phyloP scores from a whole-genome alignment of 2,329 filamentous ascomycete species.

The Hypoxylon sp. region DNA sequence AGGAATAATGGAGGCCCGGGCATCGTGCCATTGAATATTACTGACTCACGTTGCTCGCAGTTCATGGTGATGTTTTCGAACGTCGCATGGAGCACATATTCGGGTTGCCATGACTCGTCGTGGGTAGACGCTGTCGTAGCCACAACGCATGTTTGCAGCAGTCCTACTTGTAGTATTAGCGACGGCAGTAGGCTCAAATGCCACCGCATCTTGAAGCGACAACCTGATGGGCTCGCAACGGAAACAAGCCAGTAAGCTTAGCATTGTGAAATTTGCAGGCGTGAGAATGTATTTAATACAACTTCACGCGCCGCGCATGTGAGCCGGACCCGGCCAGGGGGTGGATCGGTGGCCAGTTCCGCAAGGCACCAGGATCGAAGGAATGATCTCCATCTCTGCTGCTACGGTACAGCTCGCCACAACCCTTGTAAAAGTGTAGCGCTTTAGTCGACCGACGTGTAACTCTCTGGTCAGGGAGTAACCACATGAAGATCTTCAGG shows the following conservation, averaged over 20 bases:
- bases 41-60: constrained; percentile 61
- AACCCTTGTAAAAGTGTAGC: constrained; percentile 24
- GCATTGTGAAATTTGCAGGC: constrained; percentile 23
- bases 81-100: constrained; percentile 50
- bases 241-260: constrained; percentile 40
- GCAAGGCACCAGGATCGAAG: constrained; percentile 26
- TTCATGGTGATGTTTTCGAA: constrained; percentile 57
- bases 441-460: constrained; percentile 34
- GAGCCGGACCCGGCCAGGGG: constrained; percentile 20
- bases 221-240: constrained; percentile 28
- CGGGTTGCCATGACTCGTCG: constrained; percentile 49
- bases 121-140: constrained; percentile 45
- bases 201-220: constrained; percentile 45
- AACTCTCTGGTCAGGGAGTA: constrained; percentile 43
- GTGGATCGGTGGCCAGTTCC: constrained; percentile 19
- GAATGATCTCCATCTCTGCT: constrained; percentile 36
- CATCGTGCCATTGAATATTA: constrained; percentile 65
- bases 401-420: constrained; percentile 22
- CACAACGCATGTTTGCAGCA: constrained; percentile 42
- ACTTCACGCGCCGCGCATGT: constrained; percentile 24
- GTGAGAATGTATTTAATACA: constrained; percentile 38
- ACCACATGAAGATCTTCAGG: constrained; percentile 29
- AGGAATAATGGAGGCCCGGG: constrained; percentile 64
- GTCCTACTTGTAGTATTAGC: constrained; percentile 39
- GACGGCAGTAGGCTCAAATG: constrained; percentile 39